Base-by-base conservation (phyloP, 1,139 yeast genomes). In the Yamadazyma siamensis region DNA sequence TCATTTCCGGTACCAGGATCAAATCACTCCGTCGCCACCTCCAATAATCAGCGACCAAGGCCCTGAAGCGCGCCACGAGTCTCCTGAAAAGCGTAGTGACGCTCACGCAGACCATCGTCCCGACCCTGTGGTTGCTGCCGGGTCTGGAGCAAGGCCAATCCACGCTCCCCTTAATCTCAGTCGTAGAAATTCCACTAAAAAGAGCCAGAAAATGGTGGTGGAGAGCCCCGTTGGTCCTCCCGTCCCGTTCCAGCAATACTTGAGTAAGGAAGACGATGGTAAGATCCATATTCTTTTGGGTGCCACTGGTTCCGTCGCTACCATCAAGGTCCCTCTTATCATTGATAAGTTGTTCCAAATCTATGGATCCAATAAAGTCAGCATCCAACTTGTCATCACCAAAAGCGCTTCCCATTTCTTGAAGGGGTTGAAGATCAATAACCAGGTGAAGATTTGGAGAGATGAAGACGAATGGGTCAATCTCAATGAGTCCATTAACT, bases 231-330 rank as follows among this genome's bases (percentile, higher is more conserved):
- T 66, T 4, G 85, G 80, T 0, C 84, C 87, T 1, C 77, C 80
- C 19, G 80, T 80, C 2, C 89, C 89, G 13, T 83, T 83, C 49
- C 81, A 81, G 27, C 80, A 81, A 44, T 82, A 76, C 49, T 64
- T 83, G 34, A 71, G 75, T 31, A 78, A 77, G 46, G 79, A 80
- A 47, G 91, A 83, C 50, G 94, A 83, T 51, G 80, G 80, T 23
- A 88, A 88, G 50, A 70, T 86, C 35, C 97, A 91, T 56, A 80
- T 91, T 24, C 65, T 91, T 34, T 65, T 91, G 25, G 97, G 94
- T 13, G 94, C 94, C 21, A 87, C 97, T 1, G 99, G 98, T 1
- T 84, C 95, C 1, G 96, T 91, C 5, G 98, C 98, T 5, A 86
- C 97, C 3, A 87, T 89, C 38, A 91, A 91, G 52, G 82, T 91